Evolutionary conservation across 176 grass and related monocot species (phyloP).

Genomic region (Cymbopogon citratus): DNA sequence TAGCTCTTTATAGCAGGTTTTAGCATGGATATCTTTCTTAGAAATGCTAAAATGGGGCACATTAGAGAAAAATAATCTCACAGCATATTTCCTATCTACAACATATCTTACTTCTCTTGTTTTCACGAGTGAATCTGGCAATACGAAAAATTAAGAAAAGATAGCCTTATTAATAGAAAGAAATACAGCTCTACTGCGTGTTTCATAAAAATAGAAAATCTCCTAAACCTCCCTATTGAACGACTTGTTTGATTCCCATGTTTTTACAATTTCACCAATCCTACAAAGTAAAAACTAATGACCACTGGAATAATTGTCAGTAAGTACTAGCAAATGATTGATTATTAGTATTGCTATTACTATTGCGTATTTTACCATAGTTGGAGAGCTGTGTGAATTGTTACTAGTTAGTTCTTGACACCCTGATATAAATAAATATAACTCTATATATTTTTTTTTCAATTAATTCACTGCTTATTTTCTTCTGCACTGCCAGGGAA

Average conservation of each 20-base stretch:
- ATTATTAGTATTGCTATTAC: background rate
- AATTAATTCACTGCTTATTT: no score
- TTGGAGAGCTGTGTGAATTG: background rate
- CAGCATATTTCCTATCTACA: background rate
- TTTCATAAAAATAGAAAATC: background rate
- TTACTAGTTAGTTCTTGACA: constrained; percentile 15
- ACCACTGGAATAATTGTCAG: background rate
- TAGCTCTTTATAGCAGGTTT: background rate
- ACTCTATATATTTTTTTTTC: background rate
- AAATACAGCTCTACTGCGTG: background rate
- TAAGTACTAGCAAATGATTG: background rate
- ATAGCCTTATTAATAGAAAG: background rate
- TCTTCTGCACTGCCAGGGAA: no score
- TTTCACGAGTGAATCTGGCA: background rate
- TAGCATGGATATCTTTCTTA: background rate
- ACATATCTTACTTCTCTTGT: background rate
- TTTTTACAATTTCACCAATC: background rate
- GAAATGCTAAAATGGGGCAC: background rate
- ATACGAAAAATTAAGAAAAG: no score
- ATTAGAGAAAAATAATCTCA: background rate
- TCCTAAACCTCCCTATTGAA: background rate
- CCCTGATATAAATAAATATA: background rate
- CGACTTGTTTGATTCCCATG: background rate
- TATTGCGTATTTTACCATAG: background rate
- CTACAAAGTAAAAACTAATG: background rate